Evolutionary conservation across 2,329 filamentous ascomycete genomes (phyloP).

Genomic region (Lasiodiplodia citricola): DNA sequence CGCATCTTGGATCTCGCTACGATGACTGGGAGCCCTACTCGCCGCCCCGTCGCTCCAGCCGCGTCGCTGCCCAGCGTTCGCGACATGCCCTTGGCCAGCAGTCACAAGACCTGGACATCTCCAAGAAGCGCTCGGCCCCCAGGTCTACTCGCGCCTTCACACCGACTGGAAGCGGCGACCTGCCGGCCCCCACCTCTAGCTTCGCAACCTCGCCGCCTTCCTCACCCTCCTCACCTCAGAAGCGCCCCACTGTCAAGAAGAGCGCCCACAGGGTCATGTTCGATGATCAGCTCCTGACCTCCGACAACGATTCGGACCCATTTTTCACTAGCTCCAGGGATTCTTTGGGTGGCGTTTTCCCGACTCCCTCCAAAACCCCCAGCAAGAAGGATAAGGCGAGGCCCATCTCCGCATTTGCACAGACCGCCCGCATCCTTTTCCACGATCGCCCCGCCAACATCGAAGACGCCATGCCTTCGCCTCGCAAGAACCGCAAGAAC

Average conservation of each 20-base stretch:
- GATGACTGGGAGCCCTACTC: constrained; percentile 77
- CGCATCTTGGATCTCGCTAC: constrained; percentile 65
- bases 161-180: constrained; percentile 37
- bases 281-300: constrained; percentile 7
- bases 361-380: constrained; percentile 79
- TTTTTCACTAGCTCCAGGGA: constrained; percentile 17
- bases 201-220: constrained; percentile 33
- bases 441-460: constrained; percentile 67
- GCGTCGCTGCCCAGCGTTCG: constrained; percentile 63
- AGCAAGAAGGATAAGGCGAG: constrained; percentile 55
- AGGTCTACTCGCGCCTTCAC: constrained; percentile 36
- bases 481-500: constrained; percentile 61
- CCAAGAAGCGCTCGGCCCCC: constrained; percentile 33
- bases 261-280: background rate
- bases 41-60: constrained; percentile 67
- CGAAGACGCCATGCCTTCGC: constrained; percentile 63
- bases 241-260: constrained; percentile 23
- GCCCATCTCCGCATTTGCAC: constrained; percentile 48
- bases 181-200: constrained; percentile 46
- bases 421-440: constrained; percentile 61
- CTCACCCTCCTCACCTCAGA: constrained; percentile 45
- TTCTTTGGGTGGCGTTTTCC: constrained; percentile 62
- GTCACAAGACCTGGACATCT: constrained; percentile 7
- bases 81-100: constrained; percentile 25
- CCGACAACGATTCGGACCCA: constrained; percentile 25